Evolutionary conservation across 345 rosid species (phyloP).

Genomic region (Sisymbrium altissimum): DNA sequence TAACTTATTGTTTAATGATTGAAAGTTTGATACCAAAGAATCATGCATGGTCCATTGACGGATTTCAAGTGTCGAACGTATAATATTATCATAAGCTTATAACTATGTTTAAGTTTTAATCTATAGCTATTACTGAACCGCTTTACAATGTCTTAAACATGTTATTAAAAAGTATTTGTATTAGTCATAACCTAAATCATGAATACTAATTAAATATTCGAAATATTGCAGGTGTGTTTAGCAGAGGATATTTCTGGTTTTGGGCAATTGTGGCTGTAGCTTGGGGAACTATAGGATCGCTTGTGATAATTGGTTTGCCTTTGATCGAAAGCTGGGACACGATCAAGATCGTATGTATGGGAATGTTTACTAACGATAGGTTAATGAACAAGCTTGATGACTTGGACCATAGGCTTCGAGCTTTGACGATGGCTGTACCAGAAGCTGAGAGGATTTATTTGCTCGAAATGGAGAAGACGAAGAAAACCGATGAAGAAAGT

Average conservation of each 20-base stretch:
- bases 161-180: too few relatives aligned
- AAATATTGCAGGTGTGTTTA: slow-evolving; percentile 36
- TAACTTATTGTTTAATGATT: not conserved
- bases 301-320: slow-evolving; percentile 62
- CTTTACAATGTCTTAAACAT: too few relatives aligned
- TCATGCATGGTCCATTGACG: not conserved
- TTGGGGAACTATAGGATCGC: slow-evolving; percentile 86
- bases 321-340: slow-evolving; percentile 78
- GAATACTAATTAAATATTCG: not conserved
- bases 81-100: too few relatives aligned
- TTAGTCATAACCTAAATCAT: not conserved
- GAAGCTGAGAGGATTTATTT: slow-evolving; percentile 66
- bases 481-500: slow-evolving; percentile 23
- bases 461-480: slow-evolving; percentile 52
- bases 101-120: too few relatives aligned
- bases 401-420: slow-evolving; percentile 45
- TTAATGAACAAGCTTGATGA: slow-evolving; percentile 65
- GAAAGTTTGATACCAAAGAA: not conserved
- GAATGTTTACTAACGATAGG: slow-evolving; percentile 76
- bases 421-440: slow-evolving; percentile 55
- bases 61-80: not conserved
- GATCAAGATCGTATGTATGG: slow-evolving; percentile 50
- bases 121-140: too few relatives aligned
- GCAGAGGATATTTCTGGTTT: slow-evolving; percentile 76
- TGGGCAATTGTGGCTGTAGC: slow-evolving; percentile 83